Conservation (phyloP, 371 early-diverging fungal genomes). For the Mucor lusitanicus region DNA sequence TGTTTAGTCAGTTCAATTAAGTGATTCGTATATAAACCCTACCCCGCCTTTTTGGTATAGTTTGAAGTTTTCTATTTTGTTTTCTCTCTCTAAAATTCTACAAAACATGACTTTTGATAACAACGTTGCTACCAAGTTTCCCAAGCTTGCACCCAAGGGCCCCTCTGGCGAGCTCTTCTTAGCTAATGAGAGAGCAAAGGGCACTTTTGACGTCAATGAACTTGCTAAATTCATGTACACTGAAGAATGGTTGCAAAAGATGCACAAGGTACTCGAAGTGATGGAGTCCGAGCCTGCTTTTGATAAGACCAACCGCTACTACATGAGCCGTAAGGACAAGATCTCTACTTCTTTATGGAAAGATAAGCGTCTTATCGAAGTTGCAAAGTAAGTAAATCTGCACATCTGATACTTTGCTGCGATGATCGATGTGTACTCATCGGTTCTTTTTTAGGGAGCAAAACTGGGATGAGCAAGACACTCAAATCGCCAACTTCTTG, state of each 20-base stretch:
- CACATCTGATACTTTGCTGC: neutral
- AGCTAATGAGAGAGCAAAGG: constrained; percentile 57
- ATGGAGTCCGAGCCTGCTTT: constrained; percentile 63
- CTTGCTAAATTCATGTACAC: constrained; percentile 58
- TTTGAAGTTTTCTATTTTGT: neutral
- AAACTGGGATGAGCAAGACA: constrained; percentile 41
- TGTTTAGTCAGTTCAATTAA: constrained; percentile 2
- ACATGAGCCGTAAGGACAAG: constrained; percentile 51
- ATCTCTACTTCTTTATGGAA: constrained; percentile 46
- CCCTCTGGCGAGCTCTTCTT: constrained; percentile 60
- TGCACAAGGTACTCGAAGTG: constrained; percentile 51
- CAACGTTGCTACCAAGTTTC: constrained; percentile 46
- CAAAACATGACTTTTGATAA: constrained; percentile 30
- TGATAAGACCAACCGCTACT: constrained; percentile 60
- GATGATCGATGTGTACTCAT: neutral
- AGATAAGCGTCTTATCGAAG: constrained; percentile 53
- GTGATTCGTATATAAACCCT: neutral
- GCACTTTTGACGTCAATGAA: constrained; percentile 53
- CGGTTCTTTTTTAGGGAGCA: constrained; percentile 28
- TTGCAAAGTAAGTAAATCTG: constrained; percentile 32
- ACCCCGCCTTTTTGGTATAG: neutral
- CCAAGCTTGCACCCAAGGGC: constrained; percentile 48
- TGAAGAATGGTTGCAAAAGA: constrained; percentile 51
- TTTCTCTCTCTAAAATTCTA: neutral
- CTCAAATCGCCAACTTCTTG: constrained; percentile 40